Evolutionary conservation across 257 asterid species (phyloP), one percentile per base, ranked within the genome.

Genomic region (Galeopsis tetrahit): DNA sequence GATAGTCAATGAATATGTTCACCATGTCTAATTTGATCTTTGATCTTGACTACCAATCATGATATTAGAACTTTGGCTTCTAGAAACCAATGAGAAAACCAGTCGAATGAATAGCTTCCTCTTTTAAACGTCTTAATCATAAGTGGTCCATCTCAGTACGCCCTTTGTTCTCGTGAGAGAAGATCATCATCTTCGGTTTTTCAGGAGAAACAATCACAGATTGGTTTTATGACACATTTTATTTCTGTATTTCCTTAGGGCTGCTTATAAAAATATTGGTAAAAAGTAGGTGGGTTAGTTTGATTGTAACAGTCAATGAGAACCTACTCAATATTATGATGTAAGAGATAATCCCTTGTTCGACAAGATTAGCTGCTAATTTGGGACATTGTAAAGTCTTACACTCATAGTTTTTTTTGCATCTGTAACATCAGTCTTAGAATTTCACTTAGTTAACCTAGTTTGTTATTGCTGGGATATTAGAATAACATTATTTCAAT

Each of bases 241-340:
- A 28, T 9, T 55, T 8, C 34, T 21, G 35, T 55, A 55, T 55
- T 7, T 61, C 34, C 40, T 42, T 40, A 40, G 51, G 64, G 34
- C 34, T 32, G 14, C 35, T 49, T 40, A 61, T 69, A 42, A 62
- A 52, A 53, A 39, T 75, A 62, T 75, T 69, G 75, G 80, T 63
- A 52, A 35, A 75, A 53, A 44, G 61, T 76, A 52, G 80, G 76
- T 76, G 71, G 67, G 68, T 76, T 69, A 75, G 79, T 75, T 76
- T 38, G 68, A 62, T 53, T 69, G 32, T 57, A 69, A 55, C 64
- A 36, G 64, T 69, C 64, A 69, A 69, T 69, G 48, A 17, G 10
- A 57, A 35, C 53, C 56, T 43, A 64, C 56, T 21, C 40, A 39
- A 5, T 56, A 69, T 53, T 38, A 43, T 64, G 56, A 64, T 64